Conservation (phyloP, 164 flowering plant species). For the Houttuynia cordata region DNA sequence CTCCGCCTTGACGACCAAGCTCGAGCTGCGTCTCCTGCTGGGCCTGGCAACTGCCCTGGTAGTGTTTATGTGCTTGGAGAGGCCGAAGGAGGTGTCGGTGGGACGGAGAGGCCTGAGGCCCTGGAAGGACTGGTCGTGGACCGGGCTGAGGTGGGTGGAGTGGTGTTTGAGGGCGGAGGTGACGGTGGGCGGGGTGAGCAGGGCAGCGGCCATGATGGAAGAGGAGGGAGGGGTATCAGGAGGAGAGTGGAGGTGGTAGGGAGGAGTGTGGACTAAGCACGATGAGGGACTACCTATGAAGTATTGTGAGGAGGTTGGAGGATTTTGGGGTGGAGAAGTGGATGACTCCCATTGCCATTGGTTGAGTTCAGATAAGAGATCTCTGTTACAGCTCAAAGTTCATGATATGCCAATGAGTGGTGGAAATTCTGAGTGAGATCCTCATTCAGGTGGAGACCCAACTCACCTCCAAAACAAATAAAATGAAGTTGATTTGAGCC, state of each 20-base stretch:
- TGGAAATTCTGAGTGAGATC: too few relatives aligned
- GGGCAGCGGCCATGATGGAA: conserved; percentile 36
- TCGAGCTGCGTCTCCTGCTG: neutral
- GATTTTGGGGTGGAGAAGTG: conserved; percentile 34
- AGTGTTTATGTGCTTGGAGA: neutral
- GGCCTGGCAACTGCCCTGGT: conserved; percentile 4
- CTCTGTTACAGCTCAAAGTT: too few relatives aligned
- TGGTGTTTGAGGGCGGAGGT: conserved; percentile 16
- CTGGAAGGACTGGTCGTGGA: conserved; percentile 30
- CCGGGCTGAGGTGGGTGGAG: conserved; percentile 11
- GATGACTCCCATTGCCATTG: conserved; percentile 39
- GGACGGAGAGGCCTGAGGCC: conserved; percentile 56
- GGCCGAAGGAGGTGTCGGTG: conserved; percentile 13
- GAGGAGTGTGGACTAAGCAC: neutral
- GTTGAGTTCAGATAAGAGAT: conserved; percentile 32
- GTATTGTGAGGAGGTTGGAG: conserved; percentile 8
- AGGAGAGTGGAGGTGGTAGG: conserved; percentile 1
- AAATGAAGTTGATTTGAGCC: too few relatives aligned
- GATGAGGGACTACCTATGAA: conserved; percentile 4
- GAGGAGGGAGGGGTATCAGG: neutral
- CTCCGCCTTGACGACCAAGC: conserved; percentile 36
- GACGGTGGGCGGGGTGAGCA: conserved; percentile 34
- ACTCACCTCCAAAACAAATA: too few relatives aligned
- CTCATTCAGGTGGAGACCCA: too few relatives aligned
- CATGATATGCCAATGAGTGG: too few relatives aligned